These are phyloP conservation scores for Nakaseomyces sp. DNA, from an alignment of 1,139 yeast species.

Conservation along the genomic window DNA sequence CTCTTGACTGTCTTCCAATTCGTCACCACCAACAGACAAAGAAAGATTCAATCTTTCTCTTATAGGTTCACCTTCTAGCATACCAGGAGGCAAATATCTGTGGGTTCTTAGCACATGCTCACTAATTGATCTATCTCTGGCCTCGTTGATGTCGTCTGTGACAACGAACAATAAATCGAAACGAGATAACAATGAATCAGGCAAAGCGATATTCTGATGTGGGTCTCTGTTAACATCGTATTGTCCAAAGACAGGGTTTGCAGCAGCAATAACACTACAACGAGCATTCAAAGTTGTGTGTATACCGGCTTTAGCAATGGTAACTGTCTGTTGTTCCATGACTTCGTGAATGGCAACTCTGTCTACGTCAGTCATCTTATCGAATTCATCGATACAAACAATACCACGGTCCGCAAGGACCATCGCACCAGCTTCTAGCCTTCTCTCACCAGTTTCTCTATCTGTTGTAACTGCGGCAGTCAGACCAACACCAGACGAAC, in stretches of 20 bases:
- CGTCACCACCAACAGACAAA: conserved; percentile 64
- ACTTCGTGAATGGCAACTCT: conserved; percentile 98
- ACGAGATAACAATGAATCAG: conserved; percentile 94
- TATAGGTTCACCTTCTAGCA: conserved; percentile 89
- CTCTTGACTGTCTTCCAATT: conserved; percentile 24
- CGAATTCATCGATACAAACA: conserved; percentile 97
- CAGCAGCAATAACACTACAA: conserved; percentile 96
- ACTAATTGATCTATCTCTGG: conserved; percentile 76
- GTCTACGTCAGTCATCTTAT: conserved; percentile 94
- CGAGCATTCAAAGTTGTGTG: conserved; percentile 95
- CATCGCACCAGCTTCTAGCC: conserved; percentile 99
- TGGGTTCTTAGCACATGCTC: conserved; percentile 96
- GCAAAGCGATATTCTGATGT: conserved; percentile 90
- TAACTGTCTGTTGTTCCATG: conserved; percentile 98
- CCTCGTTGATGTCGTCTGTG: conserved; percentile 86
- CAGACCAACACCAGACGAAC: conserved; percentile 98
- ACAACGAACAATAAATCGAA: conserved; percentile 92
- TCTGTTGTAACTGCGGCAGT: conserved; percentile 98
- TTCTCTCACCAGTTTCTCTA: conserved; percentile 92
- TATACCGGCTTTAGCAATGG: conserved; percentile 97
- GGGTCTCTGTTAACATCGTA: conserved; percentile 96
- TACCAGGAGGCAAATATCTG: conserved; percentile 80
- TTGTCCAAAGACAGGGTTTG: conserved; percentile 95
- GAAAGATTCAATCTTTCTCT: conserved; percentile 65
- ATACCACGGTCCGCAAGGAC: conserved; percentile 95